A percentile compares a stretch with the other conserved stretches of the same genome.
Conservation (phyloP, 148 eudicot genomes). For the Cornus florida region DNA sequence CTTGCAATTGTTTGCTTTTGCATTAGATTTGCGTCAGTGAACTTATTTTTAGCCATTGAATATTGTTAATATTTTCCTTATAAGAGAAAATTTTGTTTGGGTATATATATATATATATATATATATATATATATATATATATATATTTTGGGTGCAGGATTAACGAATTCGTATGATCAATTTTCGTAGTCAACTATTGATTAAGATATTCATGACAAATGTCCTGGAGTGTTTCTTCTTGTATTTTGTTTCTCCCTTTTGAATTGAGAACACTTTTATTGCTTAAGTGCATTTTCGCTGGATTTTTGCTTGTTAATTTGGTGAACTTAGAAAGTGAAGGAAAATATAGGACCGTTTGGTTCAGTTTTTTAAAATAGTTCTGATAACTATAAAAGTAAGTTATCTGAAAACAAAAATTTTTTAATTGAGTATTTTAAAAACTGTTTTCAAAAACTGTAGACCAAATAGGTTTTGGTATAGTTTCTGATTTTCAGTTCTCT, state of each 20-base stretch:
- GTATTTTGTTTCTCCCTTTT: background rate
- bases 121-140: background rate
- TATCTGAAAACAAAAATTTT: too few relatives aligned
- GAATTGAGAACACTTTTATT: background rate
- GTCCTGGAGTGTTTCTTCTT: background rate
- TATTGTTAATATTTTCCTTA: constrained; percentile 5
- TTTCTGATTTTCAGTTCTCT: background rate
- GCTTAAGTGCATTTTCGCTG: background rate
- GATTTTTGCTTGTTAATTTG: background rate
- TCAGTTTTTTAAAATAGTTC: too few relatives aligned
- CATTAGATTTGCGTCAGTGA: constrained; percentile 2
- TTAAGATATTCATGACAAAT: background rate
- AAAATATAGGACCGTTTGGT: too few relatives aligned
- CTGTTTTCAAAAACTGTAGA: background rate
- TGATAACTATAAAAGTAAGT: too few relatives aligned
- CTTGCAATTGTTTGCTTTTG: background rate
- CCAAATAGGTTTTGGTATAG: too few relatives aligned
- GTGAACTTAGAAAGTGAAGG: background rate
- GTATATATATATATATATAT: too few relatives aligned
- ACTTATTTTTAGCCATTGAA: background rate
- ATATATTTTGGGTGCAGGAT: background rate
- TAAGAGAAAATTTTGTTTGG: background rate
- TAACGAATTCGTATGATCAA: too few relatives aligned
- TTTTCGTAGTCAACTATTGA: background rate
- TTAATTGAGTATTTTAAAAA: too few relatives aligned